Percentiles rank a stretch among this genome's conserved stretches.
Evolutionary conservation across 1,284 basidiomycete genomes (phyloP).

Genomic region (Papiliotrema laurentii): DNA sequence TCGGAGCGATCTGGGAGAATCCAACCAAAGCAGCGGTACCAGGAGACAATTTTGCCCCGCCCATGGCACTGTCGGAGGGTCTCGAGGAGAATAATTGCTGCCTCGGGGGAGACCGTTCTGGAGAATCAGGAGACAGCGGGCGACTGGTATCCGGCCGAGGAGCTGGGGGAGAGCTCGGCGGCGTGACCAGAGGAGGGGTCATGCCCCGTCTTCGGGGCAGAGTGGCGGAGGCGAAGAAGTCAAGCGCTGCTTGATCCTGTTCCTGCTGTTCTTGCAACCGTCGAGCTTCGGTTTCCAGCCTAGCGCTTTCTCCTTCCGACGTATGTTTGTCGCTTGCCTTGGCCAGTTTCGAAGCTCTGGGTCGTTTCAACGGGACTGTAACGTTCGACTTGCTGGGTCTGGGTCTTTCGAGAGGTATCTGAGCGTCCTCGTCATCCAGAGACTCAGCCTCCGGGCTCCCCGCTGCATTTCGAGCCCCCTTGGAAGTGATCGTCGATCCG

Average conservation of each 20-base stretch:
- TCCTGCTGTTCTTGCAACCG: no score
- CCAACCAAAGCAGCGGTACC: conserved; percentile 35
- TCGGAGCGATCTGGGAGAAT: conserved; percentile 38
- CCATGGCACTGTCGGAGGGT: background rate
- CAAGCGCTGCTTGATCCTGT: no score
- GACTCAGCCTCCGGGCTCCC: background rate
- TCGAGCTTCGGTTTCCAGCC: no score
- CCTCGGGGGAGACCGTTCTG: background rate
- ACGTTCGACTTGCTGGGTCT: no score
- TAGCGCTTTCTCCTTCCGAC: no score
- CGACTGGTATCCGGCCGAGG: background rate
- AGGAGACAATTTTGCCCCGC: conserved; percentile 18
- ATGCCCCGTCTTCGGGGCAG: conserved; percentile 17
- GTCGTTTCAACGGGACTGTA: no score
- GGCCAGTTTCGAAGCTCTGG: background rate
- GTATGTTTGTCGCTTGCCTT: no score
- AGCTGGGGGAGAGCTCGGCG: conserved; percentile 14
- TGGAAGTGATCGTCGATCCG: background rate
- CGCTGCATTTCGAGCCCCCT: background rate
- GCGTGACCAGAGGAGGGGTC: conserved; percentile 8
- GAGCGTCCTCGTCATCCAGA: background rate
- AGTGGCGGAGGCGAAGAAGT: conserved; percentile 33
- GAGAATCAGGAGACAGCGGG: background rate
- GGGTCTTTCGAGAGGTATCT: no score
- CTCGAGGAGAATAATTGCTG: background rate